phyloP scores from a whole-genome alignment of 441 rosid species.

The Manihot esculenta region DNA sequence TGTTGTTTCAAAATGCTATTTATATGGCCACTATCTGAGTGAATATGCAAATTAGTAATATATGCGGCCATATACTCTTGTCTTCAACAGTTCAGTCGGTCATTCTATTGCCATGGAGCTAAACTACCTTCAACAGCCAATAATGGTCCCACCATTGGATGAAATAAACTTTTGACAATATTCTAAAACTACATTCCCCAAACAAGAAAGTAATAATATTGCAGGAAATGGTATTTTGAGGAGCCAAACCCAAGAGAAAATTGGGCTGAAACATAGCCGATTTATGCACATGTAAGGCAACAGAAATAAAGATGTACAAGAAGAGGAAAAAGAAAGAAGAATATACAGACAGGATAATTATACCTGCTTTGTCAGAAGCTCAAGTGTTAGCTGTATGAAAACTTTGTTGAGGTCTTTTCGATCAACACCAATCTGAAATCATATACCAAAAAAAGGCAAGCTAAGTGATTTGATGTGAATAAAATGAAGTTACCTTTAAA shows the following conservation, averaged over 20 bases:
- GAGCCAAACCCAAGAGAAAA: neutral
- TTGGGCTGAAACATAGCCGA: neutral
- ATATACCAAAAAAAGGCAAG: conserved; percentile 15
- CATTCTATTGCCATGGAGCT: conserved; percentile 2
- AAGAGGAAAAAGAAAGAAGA: conserved; percentile 5
- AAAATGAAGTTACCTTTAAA: neutral
- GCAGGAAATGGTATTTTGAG: neutral
- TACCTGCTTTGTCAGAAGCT: conserved; percentile 86
- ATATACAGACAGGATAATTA: conserved; percentile 1
- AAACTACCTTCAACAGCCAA: neutral
- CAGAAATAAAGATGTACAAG: too few species aligned
- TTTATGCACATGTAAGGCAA: neutral
- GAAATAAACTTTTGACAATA: neutral
- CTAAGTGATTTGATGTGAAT: neutral
- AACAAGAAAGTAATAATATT: neutral
- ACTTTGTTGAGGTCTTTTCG: conserved; percentile 62
- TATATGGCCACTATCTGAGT: neutral
- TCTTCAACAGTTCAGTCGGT: neutral
- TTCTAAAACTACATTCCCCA: neutral
- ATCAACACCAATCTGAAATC: conserved; percentile 80
- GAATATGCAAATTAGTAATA: neutral
- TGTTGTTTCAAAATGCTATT: neutral
- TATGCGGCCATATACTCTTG: neutral
- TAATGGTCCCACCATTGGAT: neutral
- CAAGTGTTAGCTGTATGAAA: conserved; percentile 82